phyloP scores from a whole-genome alignment of 176 grass and related monocot genomes.

The Ensete ventricosum region DNA sequence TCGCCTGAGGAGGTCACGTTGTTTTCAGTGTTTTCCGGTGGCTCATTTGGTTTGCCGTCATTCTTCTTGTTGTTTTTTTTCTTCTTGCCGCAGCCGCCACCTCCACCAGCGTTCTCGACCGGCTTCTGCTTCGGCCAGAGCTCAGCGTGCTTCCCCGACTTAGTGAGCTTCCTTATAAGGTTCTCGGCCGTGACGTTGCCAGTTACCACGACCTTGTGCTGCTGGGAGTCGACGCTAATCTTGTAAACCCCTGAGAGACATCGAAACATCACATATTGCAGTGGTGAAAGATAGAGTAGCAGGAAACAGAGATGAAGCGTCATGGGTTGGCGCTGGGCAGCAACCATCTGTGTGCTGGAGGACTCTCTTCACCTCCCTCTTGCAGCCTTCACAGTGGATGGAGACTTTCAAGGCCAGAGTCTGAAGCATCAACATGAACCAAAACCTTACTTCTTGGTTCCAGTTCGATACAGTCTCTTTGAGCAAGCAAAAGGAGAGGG shows the following conservation, averaged over 20 bases:
- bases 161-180: conserved; percentile 54
- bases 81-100: conserved; percentile 38
- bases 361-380: conserved; percentile 86
- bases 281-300: no score
- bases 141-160: conserved; percentile 54
- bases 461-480: no score
- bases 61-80: conserved; percentile 37
- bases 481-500: neutral
- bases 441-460: neutral
- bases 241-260: conserved; percentile 48
- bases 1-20: conserved; percentile 26
- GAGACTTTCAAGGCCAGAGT: conserved; percentile 65
- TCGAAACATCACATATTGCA: neutral
- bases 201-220: conserved; percentile 70
- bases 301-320: no score
- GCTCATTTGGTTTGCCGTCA: neutral
- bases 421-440: conserved; percentile 22
- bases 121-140: conserved; percentile 34
- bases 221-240: conserved; percentile 51
- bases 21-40: conserved; percentile 9
- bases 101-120: neutral
- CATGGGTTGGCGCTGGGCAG: no score
- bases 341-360: conserved; percentile 56
- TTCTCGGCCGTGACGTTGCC: conserved; percentile 33
- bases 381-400: conserved; percentile 93